Evolutionary conservation across 192 early-diverging fungal species (phyloP).

Genomic region (Rhizoclosmatium globosum): DNA sequence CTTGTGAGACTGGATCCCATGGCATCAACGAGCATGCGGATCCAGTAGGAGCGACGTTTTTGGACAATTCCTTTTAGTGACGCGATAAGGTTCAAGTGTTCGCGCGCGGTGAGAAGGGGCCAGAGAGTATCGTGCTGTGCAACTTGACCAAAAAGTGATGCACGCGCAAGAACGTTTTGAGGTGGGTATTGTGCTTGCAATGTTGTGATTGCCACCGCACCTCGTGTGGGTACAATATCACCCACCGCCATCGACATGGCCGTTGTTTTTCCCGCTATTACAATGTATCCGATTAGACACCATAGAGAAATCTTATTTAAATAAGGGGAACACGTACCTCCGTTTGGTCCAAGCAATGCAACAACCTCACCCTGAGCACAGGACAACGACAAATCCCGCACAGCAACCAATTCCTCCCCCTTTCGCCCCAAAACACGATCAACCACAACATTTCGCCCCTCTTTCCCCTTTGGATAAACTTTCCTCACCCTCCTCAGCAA

Average conservation of each 20-base stretch:
- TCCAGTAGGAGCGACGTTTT: not conserved
- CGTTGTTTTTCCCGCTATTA: conserved; percentile 53
- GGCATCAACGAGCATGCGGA: conserved; percentile 24
- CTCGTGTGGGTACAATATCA: conserved; percentile 34
- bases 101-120: conserved; percentile 47
- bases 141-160: conserved; percentile 32
- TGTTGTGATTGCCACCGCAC: conserved; percentile 39
- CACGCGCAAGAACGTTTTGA: conserved; percentile 31
- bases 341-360: conserved; percentile 49
- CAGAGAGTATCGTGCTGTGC: conserved; percentile 53
- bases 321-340: not conserved
- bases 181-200: conserved; percentile 27
- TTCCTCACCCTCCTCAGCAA: conserved; percentile 38
- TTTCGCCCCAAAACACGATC: not conserved
- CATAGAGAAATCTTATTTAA: conserved; percentile 18
- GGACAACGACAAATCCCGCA: conserved; percentile 66
- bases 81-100: conserved; percentile 51
- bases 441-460: conserved; percentile 9
- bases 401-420: conserved; percentile 47
- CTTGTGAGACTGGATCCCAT: conserved; percentile 18
- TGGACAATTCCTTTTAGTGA: conserved; percentile 44
- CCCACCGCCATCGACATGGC: conserved; percentile 49
- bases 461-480: not conserved
- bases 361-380: conserved; percentile 48
- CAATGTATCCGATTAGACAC: conserved; percentile 18